Base-by-base conservation (phyloP, 2,329 filamentous ascomycete genomes). In the Boeremia exigua region DNA sequence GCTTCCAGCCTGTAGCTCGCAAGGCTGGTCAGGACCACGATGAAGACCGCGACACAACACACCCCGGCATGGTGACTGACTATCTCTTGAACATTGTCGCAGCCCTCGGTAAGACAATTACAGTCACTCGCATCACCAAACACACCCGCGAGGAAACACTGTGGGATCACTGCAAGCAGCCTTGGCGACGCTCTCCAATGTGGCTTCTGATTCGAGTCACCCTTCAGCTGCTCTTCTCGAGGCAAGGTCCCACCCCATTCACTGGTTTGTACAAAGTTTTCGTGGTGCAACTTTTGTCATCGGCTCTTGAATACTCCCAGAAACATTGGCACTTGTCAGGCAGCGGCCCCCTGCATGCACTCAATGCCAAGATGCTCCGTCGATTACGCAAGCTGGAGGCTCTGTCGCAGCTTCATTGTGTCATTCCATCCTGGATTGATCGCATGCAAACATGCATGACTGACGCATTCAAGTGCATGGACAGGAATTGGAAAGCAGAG, bases 121-220 rank as follows among this genome's bases (percentile, higher is more conserved):
- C 57, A 11, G 38, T 48, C 2, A 12, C 44, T 0, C 69, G 73
- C 0, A 75, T 86, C n/a, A 71, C 59, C 38, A 87, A 87, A 54
- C 74, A 81, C 28, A 82, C 81, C 0, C 79, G 82, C 2, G 83
- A 87, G 34, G 84, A 87, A 12, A 77, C 85, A 1, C 52, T 82
- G 9, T 85, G 80, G 77, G 52, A 60, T 0, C 42, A 77, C 1
- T 60, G 56, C 12, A 56, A 56, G 1, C 37, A 48, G 1, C 81
- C 80, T 0, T 86, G 84, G 84, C 72, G 79, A 10, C 69, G 81
- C 39, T 86, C 83, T 11, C 74, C 84, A 0, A 54, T 82, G 0
- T 88, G 84, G 84, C 72, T 87, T 0, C 71, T 86, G 0, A 50
- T 87, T 2, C 81, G 84, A 0, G 82, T 85, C 0, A 66, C 76